Evolutionary conservation across 1,284 basidiomycete genomes (phyloP), one percentile per base, ranked within the genome.

Genomic region (Somion occarium): DNA sequence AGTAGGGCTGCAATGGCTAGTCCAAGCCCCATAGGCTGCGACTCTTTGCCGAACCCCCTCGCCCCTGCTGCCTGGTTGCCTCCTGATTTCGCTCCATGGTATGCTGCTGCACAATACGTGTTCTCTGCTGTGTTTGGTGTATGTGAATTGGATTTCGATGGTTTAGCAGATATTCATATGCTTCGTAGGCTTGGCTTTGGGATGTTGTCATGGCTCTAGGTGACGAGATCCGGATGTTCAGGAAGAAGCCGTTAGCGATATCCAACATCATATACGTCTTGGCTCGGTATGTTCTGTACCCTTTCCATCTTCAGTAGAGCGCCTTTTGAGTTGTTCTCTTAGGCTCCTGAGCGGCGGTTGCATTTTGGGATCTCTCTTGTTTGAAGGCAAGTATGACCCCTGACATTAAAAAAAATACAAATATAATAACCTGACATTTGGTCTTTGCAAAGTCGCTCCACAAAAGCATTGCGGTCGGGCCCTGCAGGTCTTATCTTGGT

Each of bases 181-280:
- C 30, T 7, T 7, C 15, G 15, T 34, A 46, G 44, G 44, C 44
- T 27, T 46, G 44, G 44, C 3, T 46, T 9, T 46, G 44, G 44
- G 44, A 46, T 34, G 30, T 27, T n/a, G 24, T 46, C 4, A 27
- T 34, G 44, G 24, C 44, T 18, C 9, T 46, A 5, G 15, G 24
- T 3, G 24, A 46, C 15, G 44, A 46, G 15, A 7, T 46, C 23
- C 3, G 12, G 5, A 46, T 46, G 44, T 46, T 46, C 44, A 46
- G 44, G 26, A 27, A 46, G 15, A 18, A 46, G 12, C 15, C 44
- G 11, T 11, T 46, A 9, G 5, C 24, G 3, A 27, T 34, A 12
- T 5, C 44, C 3, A 27, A 46, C 30, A 15, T 34, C 7, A 15
- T 34, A 15, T 34, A 34, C 15, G 30, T 34, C 7, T 15, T 34